Evolutionary conservation across 2,329 filamentous ascomycete genomes (phyloP), one percentile per base, ranked within the genome.

Genomic region (Didymella keratinophila): DNA sequence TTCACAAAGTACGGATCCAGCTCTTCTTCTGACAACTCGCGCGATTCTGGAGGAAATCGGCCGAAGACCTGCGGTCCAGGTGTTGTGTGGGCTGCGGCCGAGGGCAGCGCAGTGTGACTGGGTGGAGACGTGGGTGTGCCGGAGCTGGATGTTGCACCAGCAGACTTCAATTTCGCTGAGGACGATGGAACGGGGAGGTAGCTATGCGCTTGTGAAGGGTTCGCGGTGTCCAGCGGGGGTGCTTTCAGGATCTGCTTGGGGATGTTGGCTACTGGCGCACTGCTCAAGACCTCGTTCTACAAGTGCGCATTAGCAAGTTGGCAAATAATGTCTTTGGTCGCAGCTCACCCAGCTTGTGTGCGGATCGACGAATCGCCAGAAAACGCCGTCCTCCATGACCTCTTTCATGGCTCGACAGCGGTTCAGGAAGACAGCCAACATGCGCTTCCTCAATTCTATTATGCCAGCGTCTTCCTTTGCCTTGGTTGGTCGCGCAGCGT

Each of bases 381-480:
- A 97, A 25, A 99, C 93, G 2, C 94, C 94, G 72, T 99, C 95
- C 60, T 93, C 91, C 52, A 92, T 86, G 27, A 99, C 89, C 57
- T 94, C 89, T 69, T 94, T 91, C 94, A 98, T 98, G 62, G 88
- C 87, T 64, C 93, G 87, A 78, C 95, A 99, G 47, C 95, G 86
- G 72, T 99, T 99, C 48, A 99, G 77, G 70, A 99, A 99, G 0
- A 98, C 95, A 4, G 91, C 90, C 52, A 99, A 78, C 95, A 99
- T 99, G 70, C 95, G 91, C 81, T 98, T 98, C 59, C 95, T 87
- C 65, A 98, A 81, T 73, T 99, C 95, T 64, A 99, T 99, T 44
- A 98, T 99, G 60, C 94, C 91, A 57, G 93, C 89, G 75, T 99
- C 96, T 78, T 99, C 94, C 77, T 97, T 99, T 18, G 96, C 96